These are phyloP conservation scores for Paracoccidioides lutzii DNA, from an alignment of 2,329 filamentous ascomycete genomes.

Conservation along the genomic window DNA sequence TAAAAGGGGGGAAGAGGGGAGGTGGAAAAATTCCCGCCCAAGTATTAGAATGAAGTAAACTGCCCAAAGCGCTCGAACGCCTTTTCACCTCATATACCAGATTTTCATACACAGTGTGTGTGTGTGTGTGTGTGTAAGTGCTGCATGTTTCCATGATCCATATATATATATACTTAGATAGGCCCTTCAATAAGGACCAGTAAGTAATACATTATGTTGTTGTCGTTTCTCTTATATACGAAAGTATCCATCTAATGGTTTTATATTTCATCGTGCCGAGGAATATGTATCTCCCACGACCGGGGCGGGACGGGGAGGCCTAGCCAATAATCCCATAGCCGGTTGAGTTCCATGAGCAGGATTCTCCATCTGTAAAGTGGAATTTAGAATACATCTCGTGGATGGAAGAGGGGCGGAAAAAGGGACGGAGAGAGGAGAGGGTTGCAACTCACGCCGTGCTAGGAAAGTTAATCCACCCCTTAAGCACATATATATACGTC, in stretches of 20 bases:
- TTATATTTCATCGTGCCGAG: conserved; percentile 33
- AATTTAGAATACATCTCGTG: conserved; percentile 9
- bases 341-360: conserved; percentile 38
- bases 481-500: conserved; percentile 53
- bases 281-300: conserved; percentile 41
- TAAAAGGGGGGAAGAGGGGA: neutral
- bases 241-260: neutral
- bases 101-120: neutral
- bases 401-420: neutral
- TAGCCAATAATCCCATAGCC: conserved; percentile 50
- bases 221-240: neutral
- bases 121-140: neutral
- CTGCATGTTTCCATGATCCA: neutral
- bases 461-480: conserved; percentile 58
- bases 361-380: conserved; percentile 36
- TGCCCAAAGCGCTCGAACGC: neutral
- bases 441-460: conserved; percentile 49
- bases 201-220: neutral
- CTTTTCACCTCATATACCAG: neutral
- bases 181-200: neutral
- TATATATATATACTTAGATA: neutral
- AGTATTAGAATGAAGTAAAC: neutral
- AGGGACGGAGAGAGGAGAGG: neutral
- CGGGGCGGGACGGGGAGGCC: conserved; percentile 47
- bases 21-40: neutral